Evolutionary conservation across 2,329 filamentous ascomycete genomes (phyloP), one percentile per base, ranked within the genome.

Genomic region (Rutstroemia sp.): DNA sequence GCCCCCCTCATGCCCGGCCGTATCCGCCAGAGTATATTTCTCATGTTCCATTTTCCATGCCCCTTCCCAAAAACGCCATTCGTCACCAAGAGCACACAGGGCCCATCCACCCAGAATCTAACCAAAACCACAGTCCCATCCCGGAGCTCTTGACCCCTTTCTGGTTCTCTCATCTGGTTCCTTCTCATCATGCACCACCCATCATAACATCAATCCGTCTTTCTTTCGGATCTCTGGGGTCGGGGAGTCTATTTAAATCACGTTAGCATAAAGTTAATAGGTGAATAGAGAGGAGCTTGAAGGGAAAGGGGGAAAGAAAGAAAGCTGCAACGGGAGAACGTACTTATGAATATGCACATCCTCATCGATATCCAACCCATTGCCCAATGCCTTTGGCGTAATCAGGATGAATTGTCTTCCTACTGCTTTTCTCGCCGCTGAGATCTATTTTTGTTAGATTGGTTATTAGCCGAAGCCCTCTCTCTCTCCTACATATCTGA

Each of bases 391-490:
- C 65, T 96, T 95, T 27, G 94, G 94, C 2, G 92, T 96, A 69
- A 99, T 99, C 55, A 99, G 81, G 62, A 99, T 92, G 67, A 95
- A 99, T 70, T 99, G 94, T 60, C 90, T 82, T 25, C 91, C 90
- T n/a, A 94, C 86, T 1, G 90, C 89, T 30, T 88, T 82, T 65
- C 94, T 82, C 39, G 94, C 94, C 18, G 90, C 89, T 58, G 84
- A 80, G 64, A 96, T 91, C 86, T 90, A 63, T 30, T 30, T 30
- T 30, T 30, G 8, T 30, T 48, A 42, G 10, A 27, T 39, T 58
- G 56, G 69, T 65, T 57, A 41, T 45, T 23, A 60, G 46, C 52
- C 6, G 18, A 42, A 16, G 6, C 5, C 9, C 10, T 23, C 23
- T 23, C 8, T 30, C 10, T 30, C 27, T 3, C 8, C 3, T 10